phyloP scores from a whole-genome alignment of 164 flowering plant genomes.

The Aristolochia fimbriata region DNA sequence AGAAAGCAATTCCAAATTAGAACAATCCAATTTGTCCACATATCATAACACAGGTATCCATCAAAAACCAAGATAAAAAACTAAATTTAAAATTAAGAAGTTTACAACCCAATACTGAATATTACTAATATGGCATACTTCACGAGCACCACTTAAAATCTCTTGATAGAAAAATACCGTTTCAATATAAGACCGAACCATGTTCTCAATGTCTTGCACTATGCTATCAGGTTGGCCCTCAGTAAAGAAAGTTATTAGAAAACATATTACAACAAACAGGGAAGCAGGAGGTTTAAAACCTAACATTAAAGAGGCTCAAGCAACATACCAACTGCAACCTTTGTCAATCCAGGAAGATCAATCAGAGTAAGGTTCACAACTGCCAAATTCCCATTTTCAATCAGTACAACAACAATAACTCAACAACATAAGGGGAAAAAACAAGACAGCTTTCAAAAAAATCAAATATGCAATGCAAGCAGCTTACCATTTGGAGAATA shows the following conservation, averaged over 20 bases:
- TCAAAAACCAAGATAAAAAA: too few species aligned
- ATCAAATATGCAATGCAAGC: too few species aligned
- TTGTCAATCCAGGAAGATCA: conserved; percentile 99
- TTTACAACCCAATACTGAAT: neutral
- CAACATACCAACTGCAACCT: conserved; percentile 94
- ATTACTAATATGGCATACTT: neutral
- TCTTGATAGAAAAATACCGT: conserved; percentile 33
- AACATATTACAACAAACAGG: conserved; percentile 5
- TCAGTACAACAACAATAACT: neutral
- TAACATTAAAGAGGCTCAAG: neutral
- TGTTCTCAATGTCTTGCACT: conserved; percentile 73
- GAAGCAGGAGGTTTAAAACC: neutral
- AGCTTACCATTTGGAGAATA: conserved; percentile 82
- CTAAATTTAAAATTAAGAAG: neutral
- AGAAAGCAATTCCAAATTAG: conserved; percentile 4
- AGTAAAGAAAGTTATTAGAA: conserved; percentile 10
- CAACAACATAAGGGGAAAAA: neutral
- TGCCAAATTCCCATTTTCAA: conserved; percentile 22
- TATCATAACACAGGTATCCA: too few species aligned
- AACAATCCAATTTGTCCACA: too few species aligned
- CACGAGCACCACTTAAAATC: neutral
- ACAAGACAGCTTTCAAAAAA: neutral
- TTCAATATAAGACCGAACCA: conserved; percentile 82
- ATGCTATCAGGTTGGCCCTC: conserved; percentile 76
- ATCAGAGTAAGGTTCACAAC: conserved; percentile 94